Percentiles rank a stretch among this genome's conserved stretches.
Conservation (phyloP, 768 basidiomycete genomes). For the Lentinula aciculospora region DNA sequence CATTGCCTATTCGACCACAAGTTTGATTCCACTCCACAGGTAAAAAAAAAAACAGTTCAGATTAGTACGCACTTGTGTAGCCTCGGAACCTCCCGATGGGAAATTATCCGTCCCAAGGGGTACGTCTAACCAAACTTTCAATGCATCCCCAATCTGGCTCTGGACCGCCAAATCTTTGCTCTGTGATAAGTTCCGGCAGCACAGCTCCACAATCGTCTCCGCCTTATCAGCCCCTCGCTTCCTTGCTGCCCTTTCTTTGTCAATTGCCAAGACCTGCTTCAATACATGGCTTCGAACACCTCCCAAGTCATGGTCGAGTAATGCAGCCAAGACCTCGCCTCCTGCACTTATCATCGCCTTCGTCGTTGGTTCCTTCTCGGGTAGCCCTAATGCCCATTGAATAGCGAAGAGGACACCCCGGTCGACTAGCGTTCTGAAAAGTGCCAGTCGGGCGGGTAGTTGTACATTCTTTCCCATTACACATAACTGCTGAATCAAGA, state of each 20-base stretch:
- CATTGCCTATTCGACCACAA: neutral
- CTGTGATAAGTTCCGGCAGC: slow-evolving; percentile 71
- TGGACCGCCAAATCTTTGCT: slow-evolving; percentile 84
- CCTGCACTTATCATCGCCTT: slow-evolving; percentile 70
- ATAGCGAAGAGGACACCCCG: slow-evolving; percentile 86
- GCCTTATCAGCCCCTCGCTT: slow-evolving; percentile 57
- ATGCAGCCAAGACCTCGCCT: slow-evolving; percentile 77
- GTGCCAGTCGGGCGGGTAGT: slow-evolving; percentile 72
- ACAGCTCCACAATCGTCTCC: slow-evolving; percentile 69
- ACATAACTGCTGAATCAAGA: slow-evolving; percentile 88
- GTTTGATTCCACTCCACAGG: neutral
- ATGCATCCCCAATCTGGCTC: slow-evolving; percentile 83
- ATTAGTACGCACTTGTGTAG: slow-evolving; percentile 20
- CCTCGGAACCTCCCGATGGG: slow-evolving; percentile 31
- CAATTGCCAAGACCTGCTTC: slow-evolving; percentile 72
- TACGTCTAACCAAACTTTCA: slow-evolving; percentile 79
- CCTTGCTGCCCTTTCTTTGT: slow-evolving; percentile 53
- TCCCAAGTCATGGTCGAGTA: slow-evolving; percentile 88
- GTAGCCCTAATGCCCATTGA: slow-evolving; percentile 82
- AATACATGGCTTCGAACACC: slow-evolving; percentile 82
- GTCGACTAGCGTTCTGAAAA: slow-evolving; percentile 86
- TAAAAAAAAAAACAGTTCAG: neutral
- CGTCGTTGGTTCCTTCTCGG: slow-evolving; percentile 47
- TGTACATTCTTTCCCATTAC: slow-evolving; percentile 97
- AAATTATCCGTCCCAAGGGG: slow-evolving; percentile 37